Conservation (phyloP, 345 rosid genomes). For the Citrus maxima region DNA sequence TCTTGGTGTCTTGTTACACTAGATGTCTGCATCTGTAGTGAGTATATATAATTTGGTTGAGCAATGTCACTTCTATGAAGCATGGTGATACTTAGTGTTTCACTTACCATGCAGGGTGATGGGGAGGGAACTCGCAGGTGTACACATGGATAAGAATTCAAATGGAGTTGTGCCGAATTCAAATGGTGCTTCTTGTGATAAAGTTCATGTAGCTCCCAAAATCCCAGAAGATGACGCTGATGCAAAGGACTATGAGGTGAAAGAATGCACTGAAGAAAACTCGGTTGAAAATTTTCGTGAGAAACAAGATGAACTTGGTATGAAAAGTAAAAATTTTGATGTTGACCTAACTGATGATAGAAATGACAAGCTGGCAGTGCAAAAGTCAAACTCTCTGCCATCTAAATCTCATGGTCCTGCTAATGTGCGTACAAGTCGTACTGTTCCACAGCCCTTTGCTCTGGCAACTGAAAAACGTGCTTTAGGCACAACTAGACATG, state of each 20-base stretch:
- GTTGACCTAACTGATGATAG: conserved; percentile 18
- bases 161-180: conserved; percentile 37
- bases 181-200: conserved; percentile 33
- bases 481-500: conserved; percentile 20
- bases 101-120: conserved; percentile 47
- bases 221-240: conserved; percentile 35
- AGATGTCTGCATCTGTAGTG: not conserved
- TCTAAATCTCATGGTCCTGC: conserved; percentile 30
- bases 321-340: conserved; percentile 37
- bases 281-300: conserved; percentile 33
- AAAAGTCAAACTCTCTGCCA: conserved; percentile 32
- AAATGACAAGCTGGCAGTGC: conserved; percentile 31
- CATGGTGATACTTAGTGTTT: conserved; percentile 3
- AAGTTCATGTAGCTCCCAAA: conserved; percentile 48
- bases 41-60: not conserved
- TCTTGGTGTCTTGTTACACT: not conserved
- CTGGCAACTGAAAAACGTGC: conserved; percentile 53
- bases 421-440: conserved; percentile 21
- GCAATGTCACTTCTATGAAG: conserved; percentile 6
- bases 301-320: conserved; percentile 36
- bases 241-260: conserved; percentile 54
- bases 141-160: conserved; percentile 56
- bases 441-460: conserved; percentile 49
- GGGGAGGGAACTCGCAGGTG: conserved; percentile 68
- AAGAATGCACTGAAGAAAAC: conserved; percentile 43